phyloP scores from a whole-genome alignment of 495 filamentous ascomycete species.

The Penicilliopsis zonata region DNA sequence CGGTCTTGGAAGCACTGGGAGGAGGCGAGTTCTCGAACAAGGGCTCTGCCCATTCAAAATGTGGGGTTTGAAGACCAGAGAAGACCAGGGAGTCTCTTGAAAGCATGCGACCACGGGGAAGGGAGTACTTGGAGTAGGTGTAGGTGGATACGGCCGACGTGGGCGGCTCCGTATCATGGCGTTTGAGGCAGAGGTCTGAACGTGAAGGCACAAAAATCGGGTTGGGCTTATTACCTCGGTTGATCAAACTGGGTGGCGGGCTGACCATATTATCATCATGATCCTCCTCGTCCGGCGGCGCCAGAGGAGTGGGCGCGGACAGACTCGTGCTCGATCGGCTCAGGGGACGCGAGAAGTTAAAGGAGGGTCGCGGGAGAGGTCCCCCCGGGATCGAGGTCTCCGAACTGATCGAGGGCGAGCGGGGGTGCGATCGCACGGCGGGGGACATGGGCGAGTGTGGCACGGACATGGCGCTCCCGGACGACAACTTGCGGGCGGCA shows the following conservation, averaged over 20 bases:
- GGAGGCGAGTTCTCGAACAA: slow-evolving; percentile 39
- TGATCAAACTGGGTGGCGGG: slow-evolving; percentile 11
- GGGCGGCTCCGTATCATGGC: slow-evolving; percentile 22
- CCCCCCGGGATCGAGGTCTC: slow-evolving; percentile 54
- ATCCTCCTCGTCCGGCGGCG: slow-evolving; percentile 10
- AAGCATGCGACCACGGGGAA: slow-evolving; percentile 70
- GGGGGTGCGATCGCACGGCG: slow-evolving; percentile 36
- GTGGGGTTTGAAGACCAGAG: slow-evolving; percentile 45
- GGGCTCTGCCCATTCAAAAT: slow-evolving; percentile 50
- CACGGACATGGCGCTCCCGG: slow-evolving; percentile 67
- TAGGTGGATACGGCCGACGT: slow-evolving; percentile 56
- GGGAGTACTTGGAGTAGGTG: slow-evolving; percentile 67
- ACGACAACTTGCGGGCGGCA: slow-evolving; percentile 60
- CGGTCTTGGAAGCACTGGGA: slow-evolving; percentile 20
- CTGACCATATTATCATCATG: too few relatives aligned
- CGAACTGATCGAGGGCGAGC: slow-evolving; percentile 75
- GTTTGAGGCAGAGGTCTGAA: slow-evolving; percentile 8
- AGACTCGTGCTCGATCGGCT: slow-evolving; percentile 63
- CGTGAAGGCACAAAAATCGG: slow-evolving; percentile 25
- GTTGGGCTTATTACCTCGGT: slow-evolving; percentile 23
- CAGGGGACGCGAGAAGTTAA: slow-evolving; percentile 87
- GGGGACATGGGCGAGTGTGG: slow-evolving; percentile 56
- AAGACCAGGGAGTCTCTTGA: slow-evolving; percentile 59
- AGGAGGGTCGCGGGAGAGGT: slow-evolving; percentile 57
- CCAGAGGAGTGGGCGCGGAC: slow-evolving; percentile 24